Conservation (phyloP, 805 yeast genomes). For the Schwanniomyces pseudopolymorphus region DNA sequence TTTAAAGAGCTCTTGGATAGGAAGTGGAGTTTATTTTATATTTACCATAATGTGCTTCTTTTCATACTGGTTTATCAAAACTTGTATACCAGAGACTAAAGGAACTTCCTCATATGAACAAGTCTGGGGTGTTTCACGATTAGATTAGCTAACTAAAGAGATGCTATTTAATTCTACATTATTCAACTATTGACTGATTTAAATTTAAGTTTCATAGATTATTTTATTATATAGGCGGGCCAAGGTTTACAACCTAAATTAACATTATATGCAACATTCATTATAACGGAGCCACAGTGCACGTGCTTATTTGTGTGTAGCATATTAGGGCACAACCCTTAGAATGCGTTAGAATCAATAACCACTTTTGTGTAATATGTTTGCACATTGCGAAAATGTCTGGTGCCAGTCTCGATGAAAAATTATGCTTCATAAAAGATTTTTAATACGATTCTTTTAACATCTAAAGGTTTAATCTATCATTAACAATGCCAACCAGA, state of each 20-base stretch:
- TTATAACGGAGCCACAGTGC: too few species aligned
- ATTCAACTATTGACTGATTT: not conserved
- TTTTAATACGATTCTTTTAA: slow-evolving; percentile 3
- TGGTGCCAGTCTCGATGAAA: slow-evolving; percentile 5
- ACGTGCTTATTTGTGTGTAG: not conserved
- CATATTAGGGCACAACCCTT: not conserved
- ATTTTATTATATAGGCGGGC: not conserved
- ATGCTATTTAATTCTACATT: not conserved
- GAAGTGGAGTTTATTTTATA: slow-evolving; percentile 75
- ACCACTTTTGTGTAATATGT: not conserved
- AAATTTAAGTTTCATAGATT: not conserved
- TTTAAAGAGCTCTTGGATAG: slow-evolving; percentile 54
- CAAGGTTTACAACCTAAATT: too few species aligned
- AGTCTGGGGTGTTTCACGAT: slow-evolving; percentile 52
- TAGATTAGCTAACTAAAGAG: not conserved
- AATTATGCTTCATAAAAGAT: slow-evolving; percentile 8
- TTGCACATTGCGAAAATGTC: not conserved
- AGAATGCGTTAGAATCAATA: not conserved
- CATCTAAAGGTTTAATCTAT: slow-evolving; percentile 9
- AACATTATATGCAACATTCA: too few species aligned
- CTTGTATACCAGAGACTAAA: slow-evolving; percentile 72
- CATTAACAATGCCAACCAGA: slow-evolving; percentile 91
- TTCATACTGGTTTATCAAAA: slow-evolving; percentile 48
- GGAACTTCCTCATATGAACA: slow-evolving; percentile 61
- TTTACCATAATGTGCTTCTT: slow-evolving; percentile 60